Percentiles rank a stretch among this genome's conserved stretches.
phyloP scores from a whole-genome alignment of 2,329 filamentous ascomycete species.

The Fonsecaea monophora region DNA sequence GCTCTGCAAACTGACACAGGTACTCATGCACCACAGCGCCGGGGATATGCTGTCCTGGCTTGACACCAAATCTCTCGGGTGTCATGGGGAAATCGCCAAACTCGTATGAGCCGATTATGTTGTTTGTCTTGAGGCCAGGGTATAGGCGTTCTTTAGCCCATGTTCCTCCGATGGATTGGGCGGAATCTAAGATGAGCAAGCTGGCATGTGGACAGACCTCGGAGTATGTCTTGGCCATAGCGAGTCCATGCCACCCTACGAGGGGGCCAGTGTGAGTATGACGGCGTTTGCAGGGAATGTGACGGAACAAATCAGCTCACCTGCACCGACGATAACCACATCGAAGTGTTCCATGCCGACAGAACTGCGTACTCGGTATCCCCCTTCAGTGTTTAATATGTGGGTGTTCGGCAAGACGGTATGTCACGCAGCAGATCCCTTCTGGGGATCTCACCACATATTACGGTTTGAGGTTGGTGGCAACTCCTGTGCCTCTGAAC shows the following conservation, averaged over 20 bases:
- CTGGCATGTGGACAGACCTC: constrained; percentile 64
- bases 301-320: not conserved
- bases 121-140: constrained; percentile 74
- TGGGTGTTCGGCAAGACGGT: not conserved
- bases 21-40: constrained; percentile 64
- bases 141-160: constrained; percentile 73
- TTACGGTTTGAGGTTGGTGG: not conserved
- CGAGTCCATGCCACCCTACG: constrained; percentile 64
- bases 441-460: not conserved
- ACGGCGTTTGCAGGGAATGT: not conserved
- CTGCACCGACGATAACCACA: constrained; percentile 18
- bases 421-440: not conserved
- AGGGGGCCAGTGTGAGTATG: constrained; percentile 2
- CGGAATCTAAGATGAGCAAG: constrained; percentile 65
- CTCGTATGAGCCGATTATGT: constrained; percentile 74
- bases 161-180: constrained; percentile 67
- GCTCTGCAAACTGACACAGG: constrained; percentile 61
- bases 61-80: constrained; percentile 57
- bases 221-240: constrained; percentile 66
- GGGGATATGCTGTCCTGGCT: constrained; percentile 64
- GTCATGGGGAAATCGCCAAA: constrained; percentile 77
- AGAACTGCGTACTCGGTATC: not conserved
- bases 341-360: constrained; percentile 16
- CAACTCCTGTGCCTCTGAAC: not conserved
- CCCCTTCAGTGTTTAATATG: not conserved